Conservation (phyloP, 805 yeast genomes). For the Cephaloascus fragrans region DNA sequence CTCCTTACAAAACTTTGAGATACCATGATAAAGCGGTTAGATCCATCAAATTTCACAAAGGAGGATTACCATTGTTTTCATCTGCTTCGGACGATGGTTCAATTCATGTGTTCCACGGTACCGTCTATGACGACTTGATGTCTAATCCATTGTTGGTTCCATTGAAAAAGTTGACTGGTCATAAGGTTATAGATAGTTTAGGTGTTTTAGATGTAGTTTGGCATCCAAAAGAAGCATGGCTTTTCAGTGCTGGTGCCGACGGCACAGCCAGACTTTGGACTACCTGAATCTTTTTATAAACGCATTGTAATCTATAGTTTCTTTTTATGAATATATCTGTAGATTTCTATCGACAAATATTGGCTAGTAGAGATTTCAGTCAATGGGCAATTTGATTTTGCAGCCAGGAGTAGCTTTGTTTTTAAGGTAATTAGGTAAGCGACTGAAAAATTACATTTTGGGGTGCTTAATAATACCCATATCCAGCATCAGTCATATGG, state of each 20-base stretch:
- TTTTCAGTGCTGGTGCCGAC: conserved; percentile 95
- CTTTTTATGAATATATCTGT: too few relatives aligned
- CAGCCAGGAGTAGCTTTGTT: too few relatives aligned
- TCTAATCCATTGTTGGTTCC: conserved; percentile 95
- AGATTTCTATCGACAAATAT: too few relatives aligned
- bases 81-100: conserved; percentile 93
- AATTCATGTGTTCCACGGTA: conserved; percentile 91
- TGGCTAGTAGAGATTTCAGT: too few relatives aligned
- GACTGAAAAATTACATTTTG: too few relatives aligned
- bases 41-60: conserved; percentile 76
- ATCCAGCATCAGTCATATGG: too few relatives aligned
- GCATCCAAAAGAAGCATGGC: conserved; percentile 99
- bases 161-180: conserved; percentile 87
- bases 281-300: conserved; percentile 28
- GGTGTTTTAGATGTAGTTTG: conserved; percentile 85
- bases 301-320: too few relatives aligned
- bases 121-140: conserved; percentile 91
- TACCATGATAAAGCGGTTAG: conserved; percentile 95
- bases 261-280: conserved; percentile 96
- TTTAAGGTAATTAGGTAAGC: too few relatives aligned
- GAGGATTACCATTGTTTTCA: conserved; percentile 80
- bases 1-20: conserved; percentile 92
- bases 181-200: conserved; percentile 63
- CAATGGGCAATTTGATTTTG: too few relatives aligned
- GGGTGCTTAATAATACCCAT: too few relatives aligned